phyloP scores from a whole-genome alignment of 192 early-diverging fungal species.

The Rhizoclosmatium globosum region DNA sequence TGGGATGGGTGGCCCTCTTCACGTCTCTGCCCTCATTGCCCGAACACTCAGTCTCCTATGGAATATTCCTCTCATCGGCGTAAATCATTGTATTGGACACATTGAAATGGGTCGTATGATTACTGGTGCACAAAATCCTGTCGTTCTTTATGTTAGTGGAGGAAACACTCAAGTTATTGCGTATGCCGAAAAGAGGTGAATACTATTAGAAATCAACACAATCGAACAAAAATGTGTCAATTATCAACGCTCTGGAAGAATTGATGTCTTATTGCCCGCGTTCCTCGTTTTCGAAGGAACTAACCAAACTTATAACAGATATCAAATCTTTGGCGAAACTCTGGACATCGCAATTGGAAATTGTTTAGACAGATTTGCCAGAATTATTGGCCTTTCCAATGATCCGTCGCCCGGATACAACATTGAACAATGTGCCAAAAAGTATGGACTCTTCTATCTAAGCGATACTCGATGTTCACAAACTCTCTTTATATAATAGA shows the following conservation, averaged over 20 bases:
- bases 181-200: slow-evolving; percentile 84
- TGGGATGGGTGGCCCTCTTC: slow-evolving; percentile 97
- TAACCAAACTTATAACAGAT: slow-evolving; percentile 41
- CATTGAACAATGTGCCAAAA: slow-evolving; percentile 94
- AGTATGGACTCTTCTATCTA: slow-evolving; percentile 50
- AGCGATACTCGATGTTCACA: background rate
- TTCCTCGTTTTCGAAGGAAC: too few species aligned
- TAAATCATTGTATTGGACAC: slow-evolving; percentile 99
- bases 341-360: slow-evolving; percentile 99
- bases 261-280: too few species aligned
- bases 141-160: slow-evolving; percentile 96
- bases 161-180: slow-evolving; percentile 99
- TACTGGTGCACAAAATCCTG: slow-evolving; percentile 91
- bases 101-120: slow-evolving; percentile 99
- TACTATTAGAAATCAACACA: slow-evolving; percentile 9
- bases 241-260: too few species aligned
- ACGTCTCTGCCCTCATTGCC: slow-evolving; percentile 89
- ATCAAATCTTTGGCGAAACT: slow-evolving; percentile 98
- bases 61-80: slow-evolving; percentile 91
- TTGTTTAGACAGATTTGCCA: slow-evolving; percentile 96
- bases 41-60: slow-evolving; percentile 92
- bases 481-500: slow-evolving; percentile 45
- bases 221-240: too few species aligned
- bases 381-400: slow-evolving; percentile 91
- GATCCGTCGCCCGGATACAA: slow-evolving; percentile 98